These are phyloP conservation scores for Penicillium manginii DNA, from an alignment of 495 filamentous ascomycete genomes.

Conservation along the genomic window DNA sequence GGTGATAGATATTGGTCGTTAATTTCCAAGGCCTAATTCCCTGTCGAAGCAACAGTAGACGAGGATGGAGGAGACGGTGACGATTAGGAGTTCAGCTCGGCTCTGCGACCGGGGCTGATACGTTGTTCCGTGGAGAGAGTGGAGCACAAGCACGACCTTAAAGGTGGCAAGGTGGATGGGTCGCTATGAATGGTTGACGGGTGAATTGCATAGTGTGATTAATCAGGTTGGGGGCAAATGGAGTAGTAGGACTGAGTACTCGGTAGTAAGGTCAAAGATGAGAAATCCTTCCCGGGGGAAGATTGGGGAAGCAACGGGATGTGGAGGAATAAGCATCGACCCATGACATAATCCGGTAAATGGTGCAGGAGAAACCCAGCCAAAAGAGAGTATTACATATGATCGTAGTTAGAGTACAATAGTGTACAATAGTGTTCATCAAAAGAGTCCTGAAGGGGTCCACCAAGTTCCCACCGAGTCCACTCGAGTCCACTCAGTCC, in stretches of 20 bases:
- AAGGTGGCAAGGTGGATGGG: background rate
- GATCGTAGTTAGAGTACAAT: no score
- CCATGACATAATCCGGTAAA: conserved; percentile 8
- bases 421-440: no score
- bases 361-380: conserved; percentile 3
- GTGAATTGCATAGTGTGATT: conserved; percentile 6
- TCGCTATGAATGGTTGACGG: background rate
- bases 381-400: background rate
- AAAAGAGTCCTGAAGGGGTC: background rate
- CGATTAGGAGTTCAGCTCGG: conserved; percentile 14
- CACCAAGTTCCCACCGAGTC: no score
- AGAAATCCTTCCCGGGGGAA: no score
- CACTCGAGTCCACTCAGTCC: no score
- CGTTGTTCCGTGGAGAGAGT: background rate
- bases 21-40: conserved; percentile 7
- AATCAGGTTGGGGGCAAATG: background rate
- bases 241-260: background rate
- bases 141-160: background rate
- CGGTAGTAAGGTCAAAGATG: no score
- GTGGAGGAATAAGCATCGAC: conserved; percentile 8
- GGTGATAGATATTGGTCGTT: background rate
- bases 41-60: conserved; percentile 3
- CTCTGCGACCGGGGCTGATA: conserved; percentile 21
- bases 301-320: conserved; percentile 3
- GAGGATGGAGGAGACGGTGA: conserved; percentile 2